Percentiles rank a stretch among this genome's conserved stretches.
These are phyloP conservation scores for Hura crepitans DNA, from an alignment of 441 rosid genomes.

Conservation along the genomic window DNA sequence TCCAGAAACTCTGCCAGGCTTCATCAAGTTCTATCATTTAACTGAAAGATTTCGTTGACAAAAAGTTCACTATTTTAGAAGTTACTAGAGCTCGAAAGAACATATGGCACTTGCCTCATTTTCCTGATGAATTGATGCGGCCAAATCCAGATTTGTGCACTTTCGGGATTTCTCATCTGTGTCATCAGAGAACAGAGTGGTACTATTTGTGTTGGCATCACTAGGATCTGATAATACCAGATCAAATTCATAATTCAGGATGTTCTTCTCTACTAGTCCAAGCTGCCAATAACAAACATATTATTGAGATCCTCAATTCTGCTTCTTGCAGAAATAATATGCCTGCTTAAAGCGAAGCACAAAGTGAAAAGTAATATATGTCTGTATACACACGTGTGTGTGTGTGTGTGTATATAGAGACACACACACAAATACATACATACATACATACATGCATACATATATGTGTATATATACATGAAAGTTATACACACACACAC, in stretches of 20 bases:
- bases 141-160: slow-evolving; percentile 53
- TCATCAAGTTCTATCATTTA: background rate
- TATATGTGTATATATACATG: no score
- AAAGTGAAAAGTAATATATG: background rate
- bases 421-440: no score
- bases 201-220: slow-evolving; percentile 89
- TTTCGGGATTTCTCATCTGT: slow-evolving; percentile 80
- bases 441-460: no score
- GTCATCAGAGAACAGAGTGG: slow-evolving; percentile 84
- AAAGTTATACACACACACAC: no score
- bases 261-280: slow-evolving; percentile 84
- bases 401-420: no score
- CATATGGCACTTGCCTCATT: slow-evolving; percentile 54
- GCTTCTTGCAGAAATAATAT: background rate
- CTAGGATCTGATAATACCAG: slow-evolving; percentile 81
- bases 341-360: background rate
- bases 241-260: slow-evolving; percentile 80
- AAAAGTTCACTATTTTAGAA: background rate
- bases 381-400: no score
- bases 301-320: slow-evolving; percentile 8
- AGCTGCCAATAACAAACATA: slow-evolving; percentile 56
- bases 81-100: slow-evolving; percentile 14
- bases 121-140: slow-evolving; percentile 52
- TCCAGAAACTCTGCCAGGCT: background rate
- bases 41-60: background rate